Conservation (phyloP, 257 asterid genomes). For the Solanum clarkiae region DNA sequence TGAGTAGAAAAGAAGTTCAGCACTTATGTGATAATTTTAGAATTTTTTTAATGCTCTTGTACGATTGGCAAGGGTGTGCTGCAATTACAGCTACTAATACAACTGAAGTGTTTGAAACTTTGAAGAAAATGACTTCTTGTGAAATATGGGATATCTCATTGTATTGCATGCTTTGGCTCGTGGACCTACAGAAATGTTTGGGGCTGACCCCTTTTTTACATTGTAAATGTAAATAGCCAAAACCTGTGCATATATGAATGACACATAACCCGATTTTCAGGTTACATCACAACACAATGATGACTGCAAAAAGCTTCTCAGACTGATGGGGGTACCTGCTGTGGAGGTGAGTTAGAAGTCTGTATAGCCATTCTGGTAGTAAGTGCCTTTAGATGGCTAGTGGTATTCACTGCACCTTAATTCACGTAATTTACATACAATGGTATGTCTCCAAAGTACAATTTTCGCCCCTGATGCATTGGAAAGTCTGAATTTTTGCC, state of each 20-base stretch:
- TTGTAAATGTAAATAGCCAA: not conserved
- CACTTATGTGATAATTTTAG: not conserved
- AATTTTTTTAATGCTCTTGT: not conserved
- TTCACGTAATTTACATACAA: not conserved
- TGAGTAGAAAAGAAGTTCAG: not conserved
- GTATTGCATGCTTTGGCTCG: not conserved
- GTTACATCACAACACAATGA: slow-evolving; percentile 90
- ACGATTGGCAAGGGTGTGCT: not conserved
- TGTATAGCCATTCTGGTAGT: not conserved
- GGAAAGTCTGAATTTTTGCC: not conserved
- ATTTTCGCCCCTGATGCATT: not conserved
- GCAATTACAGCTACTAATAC: not conserved
- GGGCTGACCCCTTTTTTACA: not conserved
- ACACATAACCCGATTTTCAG: slow-evolving; percentile 23
- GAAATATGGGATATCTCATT: not conserved
- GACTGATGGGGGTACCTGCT: slow-evolving; percentile 97
- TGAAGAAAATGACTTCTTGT: not conserved
- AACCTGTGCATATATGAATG: not conserved
- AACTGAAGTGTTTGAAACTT: not conserved
- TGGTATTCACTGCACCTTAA: not conserved
- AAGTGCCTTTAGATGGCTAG: not conserved
- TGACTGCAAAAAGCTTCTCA: slow-evolving; percentile 88
- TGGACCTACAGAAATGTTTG: not conserved
- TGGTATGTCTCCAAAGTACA: not conserved
- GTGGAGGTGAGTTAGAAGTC: slow-evolving; percentile 59